phyloP scores from a whole-genome alignment of 2,329 filamentous ascomycete genomes.

The Botrytis fragariae region DNA sequence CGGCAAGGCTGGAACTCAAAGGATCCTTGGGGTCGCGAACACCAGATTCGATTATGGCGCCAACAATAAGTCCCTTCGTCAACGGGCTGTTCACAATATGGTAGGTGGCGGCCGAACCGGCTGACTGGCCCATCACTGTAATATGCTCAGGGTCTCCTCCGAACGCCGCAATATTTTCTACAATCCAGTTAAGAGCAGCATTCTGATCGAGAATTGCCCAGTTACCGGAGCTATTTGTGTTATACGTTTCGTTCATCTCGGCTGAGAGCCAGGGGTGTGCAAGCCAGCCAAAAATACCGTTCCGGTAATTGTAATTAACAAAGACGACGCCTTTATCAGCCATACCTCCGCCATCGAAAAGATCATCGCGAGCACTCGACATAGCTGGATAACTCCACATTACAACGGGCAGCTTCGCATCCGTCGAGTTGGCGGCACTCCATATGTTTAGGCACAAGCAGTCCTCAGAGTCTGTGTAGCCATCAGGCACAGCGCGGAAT shows the following conservation, averaged over 20 bases:
- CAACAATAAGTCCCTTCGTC: slow-evolving; percentile 31
- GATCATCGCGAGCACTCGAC: slow-evolving; percentile 16
- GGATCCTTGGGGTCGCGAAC: slow-evolving; percentile 35
- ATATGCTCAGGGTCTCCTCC: slow-evolving; percentile 50
- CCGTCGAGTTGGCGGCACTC: slow-evolving; percentile 30
- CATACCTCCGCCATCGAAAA: slow-evolving; percentile 30
- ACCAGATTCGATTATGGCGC: slow-evolving; percentile 36
- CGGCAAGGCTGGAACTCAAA: slow-evolving; percentile 25
- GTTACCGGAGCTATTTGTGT: slow-evolving; percentile 32
- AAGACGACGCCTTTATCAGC: slow-evolving; percentile 44
- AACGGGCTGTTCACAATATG: slow-evolving; percentile 35
- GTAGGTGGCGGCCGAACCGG: slow-evolving; percentile 45
- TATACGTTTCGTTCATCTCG: slow-evolving; percentile 22
- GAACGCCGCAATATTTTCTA: slow-evolving; percentile 51
- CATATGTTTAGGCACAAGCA: slow-evolving; percentile 47
- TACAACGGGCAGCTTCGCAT: slow-evolving; percentile 34
- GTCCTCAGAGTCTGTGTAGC: slow-evolving; percentile 39
- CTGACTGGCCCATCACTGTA: slow-evolving; percentile 44
- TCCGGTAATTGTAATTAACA: slow-evolving; percentile 60
- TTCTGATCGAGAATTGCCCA: slow-evolving; percentile 59
- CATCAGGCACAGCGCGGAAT: slow-evolving; percentile 25
- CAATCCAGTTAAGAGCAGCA: slow-evolving; percentile 56
- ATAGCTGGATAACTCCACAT: slow-evolving; percentile 36
- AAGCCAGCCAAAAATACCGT: slow-evolving; percentile 60
- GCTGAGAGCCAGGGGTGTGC: slow-evolving; percentile 40